Evolutionary conservation across 1,139 yeast species (phyloP).

Genomic region (Protomyces macrosporus): DNA sequence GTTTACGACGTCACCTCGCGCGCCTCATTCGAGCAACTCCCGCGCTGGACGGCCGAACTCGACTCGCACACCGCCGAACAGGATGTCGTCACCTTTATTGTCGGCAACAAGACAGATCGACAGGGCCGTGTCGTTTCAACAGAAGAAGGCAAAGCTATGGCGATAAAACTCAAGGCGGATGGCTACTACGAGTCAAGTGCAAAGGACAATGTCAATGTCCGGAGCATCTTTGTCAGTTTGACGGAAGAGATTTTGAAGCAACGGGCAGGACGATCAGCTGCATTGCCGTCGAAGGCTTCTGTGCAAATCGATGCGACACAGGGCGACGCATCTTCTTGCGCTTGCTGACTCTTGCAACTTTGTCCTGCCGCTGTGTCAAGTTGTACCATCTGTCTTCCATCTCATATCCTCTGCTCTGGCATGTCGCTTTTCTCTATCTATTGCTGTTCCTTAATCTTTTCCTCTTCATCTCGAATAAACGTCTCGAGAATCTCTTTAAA

Average conservation of each 20-base stretch:
- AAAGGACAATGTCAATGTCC: constrained; percentile 7
- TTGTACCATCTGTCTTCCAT: neutral
- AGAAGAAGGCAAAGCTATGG: constrained; percentile 14
- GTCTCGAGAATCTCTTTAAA: constrained; percentile 55
- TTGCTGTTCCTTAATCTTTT: neutral
- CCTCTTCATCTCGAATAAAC: constrained; percentile 48
- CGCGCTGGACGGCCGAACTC: constrained; percentile 21
- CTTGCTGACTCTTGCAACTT: neutral
- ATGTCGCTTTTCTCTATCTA: neutral
- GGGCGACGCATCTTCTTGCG: neutral
- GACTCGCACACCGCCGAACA: constrained; percentile 2
- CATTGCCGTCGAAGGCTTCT: neutral
- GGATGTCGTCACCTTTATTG: constrained; percentile 13
- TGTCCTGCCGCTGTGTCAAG: too few relatives aligned
- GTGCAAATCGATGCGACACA: neutral
- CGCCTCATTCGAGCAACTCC: constrained; percentile 20
- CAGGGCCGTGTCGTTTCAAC: constrained; percentile 15
- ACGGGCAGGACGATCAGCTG: neutral
- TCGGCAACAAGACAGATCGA: constrained; percentile 23
- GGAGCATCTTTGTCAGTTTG: constrained; percentile 2
- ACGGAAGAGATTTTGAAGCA: constrained; percentile 7
- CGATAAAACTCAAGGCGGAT: constrained; percentile 1
- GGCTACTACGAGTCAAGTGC: constrained; percentile 16
- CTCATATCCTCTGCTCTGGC: neutral
- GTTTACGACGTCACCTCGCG: constrained; percentile 20